A percentile compares a stretch with the other conserved stretches of the same genome.
Conservation (phyloP, 2,329 filamentous ascomycete genomes). For the Dothideomycetidae sp. region DNA sequence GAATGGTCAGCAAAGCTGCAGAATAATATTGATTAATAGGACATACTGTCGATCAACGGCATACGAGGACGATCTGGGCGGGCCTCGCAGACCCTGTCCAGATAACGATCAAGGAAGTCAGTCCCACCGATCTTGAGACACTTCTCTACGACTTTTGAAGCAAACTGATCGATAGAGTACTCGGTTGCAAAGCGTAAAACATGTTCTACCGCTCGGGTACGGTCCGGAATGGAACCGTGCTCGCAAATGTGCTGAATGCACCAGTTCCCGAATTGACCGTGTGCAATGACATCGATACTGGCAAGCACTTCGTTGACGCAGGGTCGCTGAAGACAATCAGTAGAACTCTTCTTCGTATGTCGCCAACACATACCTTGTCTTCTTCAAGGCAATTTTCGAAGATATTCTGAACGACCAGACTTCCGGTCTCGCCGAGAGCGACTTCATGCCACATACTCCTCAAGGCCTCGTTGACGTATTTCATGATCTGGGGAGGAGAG, state of each 20-base stretch:
- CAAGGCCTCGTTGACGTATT: slow-evolving; percentile 89
- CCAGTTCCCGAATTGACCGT: slow-evolving; percentile 98
- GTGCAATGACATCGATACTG: slow-evolving; percentile 91
- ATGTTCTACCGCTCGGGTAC: slow-evolving; percentile 85
- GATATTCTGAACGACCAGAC: slow-evolving; percentile 96
- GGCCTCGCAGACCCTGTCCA: slow-evolving; percentile 86
- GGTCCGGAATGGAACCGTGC: slow-evolving; percentile 80
- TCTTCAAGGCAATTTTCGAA: slow-evolving; percentile 98
- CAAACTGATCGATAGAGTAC: slow-evolving; percentile 98
- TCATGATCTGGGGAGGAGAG: slow-evolving; percentile 95
- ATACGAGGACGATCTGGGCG: slow-evolving; percentile 84
- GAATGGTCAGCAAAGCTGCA: slow-evolving; percentile 11
- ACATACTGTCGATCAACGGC: slow-evolving; percentile 78
- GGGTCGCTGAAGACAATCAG: slow-evolving; percentile 52
- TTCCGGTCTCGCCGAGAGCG: slow-evolving; percentile 90
- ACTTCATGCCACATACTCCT: slow-evolving; percentile 98
- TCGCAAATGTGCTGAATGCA: slow-evolving; percentile 99
- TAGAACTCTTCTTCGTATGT: slow-evolving; percentile 2
- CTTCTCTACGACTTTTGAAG: slow-evolving; percentile 97
- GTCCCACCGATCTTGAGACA: slow-evolving; percentile 89
- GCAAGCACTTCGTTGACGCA: slow-evolving; percentile 92
- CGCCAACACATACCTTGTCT: slow-evolving; percentile 58
- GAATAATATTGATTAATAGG: background rate
- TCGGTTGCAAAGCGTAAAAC: slow-evolving; percentile 86
- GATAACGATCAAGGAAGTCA: slow-evolving; percentile 84